phyloP scores from a whole-genome alignment of 2,329 filamentous ascomycete species.

The Lizonia empirigonia region DNA sequence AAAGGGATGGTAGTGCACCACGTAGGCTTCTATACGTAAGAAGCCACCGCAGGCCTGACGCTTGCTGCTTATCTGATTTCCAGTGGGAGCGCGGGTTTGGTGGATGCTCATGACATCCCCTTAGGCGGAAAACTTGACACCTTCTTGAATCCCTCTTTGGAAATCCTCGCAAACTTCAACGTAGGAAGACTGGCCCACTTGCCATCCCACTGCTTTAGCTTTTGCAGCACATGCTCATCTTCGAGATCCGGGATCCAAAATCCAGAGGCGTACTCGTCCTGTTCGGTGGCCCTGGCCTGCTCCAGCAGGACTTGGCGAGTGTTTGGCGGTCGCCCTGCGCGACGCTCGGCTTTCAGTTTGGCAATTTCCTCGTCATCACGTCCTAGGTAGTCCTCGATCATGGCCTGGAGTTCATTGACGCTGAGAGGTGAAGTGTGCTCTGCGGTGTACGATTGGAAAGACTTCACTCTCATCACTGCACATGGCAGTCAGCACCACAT shows the following conservation, averaged over 20 bases:
- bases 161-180: slow-evolving; percentile 77
- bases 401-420: slow-evolving; percentile 60
- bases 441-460: slow-evolving; percentile 71
- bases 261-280: slow-evolving; percentile 80
- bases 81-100: neutral
- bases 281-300: slow-evolving; percentile 71
- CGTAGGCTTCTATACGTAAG: neutral
- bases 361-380: slow-evolving; percentile 74
- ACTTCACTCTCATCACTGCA: slow-evolving; percentile 69
- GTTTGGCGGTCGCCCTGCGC: slow-evolving; percentile 78
- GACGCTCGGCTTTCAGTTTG: slow-evolving; percentile 68
- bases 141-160: slow-evolving; percentile 66
- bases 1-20: neutral
- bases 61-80: neutral
- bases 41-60: neutral
- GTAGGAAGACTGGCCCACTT: slow-evolving; percentile 80
- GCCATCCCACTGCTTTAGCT: slow-evolving; percentile 77
- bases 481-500: neutral
- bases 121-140: slow-evolving; percentile 79
- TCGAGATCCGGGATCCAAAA: slow-evolving; percentile 86
- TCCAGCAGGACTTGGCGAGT: slow-evolving; percentile 78
- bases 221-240: slow-evolving; percentile 66
- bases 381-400: slow-evolving; percentile 56
- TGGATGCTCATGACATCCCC: slow-evolving; percentile 41
- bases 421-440: slow-evolving; percentile 57